Evolutionary conservation across 2,329 filamentous ascomycete genomes (phyloP).

Genomic region (Diaporthe ampelina): DNA sequence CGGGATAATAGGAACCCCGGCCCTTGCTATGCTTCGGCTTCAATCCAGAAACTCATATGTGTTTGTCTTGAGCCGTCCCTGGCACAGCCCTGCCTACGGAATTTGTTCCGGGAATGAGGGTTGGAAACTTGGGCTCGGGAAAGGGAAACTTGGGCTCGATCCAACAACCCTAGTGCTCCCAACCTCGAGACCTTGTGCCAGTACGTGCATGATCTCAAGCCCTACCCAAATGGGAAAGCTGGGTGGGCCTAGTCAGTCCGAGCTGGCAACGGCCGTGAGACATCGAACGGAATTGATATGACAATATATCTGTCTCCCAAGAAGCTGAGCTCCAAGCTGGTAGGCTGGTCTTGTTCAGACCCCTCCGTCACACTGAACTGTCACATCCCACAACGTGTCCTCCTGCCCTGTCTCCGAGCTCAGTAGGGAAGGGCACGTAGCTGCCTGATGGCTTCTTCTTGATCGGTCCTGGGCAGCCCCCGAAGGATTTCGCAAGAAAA

Average conservation of each 20-base stretch:
- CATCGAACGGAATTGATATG: neutral
- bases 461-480: neutral
- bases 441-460: neutral
- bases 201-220: slow-evolving; percentile 32
- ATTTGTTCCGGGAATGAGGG: slow-evolving; percentile 22
- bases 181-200: slow-evolving; percentile 10
- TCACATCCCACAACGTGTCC: neutral
- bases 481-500: neutral
- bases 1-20: neutral
- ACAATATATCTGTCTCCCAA: neutral
- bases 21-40: neutral
- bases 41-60: neutral
- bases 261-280: neutral
- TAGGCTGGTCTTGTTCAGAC: neutral
- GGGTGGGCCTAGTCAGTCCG: neutral
- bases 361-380: neutral
- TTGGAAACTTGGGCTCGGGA: neutral
- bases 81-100: slow-evolving; percentile 22
- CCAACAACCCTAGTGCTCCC: neutral
- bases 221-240: slow-evolving; percentile 17
- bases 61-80: neutral
- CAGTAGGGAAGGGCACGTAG: neutral
- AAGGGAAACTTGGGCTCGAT: neutral
- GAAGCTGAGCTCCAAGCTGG: neutral
- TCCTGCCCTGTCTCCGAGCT: neutral